Evolutionary conservation across 352 stramenopile genomes (phyloP).

Genomic region (Globisporangium cederbergense): DNA sequence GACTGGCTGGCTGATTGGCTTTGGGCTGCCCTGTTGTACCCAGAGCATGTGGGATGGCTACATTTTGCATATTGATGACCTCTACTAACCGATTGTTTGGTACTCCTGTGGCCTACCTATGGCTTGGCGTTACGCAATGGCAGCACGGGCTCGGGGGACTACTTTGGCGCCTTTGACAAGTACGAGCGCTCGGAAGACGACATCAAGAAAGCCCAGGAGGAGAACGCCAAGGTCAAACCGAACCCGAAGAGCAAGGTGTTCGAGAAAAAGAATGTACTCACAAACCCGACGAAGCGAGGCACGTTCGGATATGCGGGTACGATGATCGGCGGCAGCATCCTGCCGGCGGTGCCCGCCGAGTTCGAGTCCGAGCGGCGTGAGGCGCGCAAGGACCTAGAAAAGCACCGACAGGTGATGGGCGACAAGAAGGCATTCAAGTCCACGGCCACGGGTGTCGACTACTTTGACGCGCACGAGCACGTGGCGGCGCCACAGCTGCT

Average conservation of each 20-base stretch:
- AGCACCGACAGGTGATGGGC: slow-evolving; percentile 52
- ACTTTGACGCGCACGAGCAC: slow-evolving; percentile 74
- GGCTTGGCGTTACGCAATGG: not conserved
- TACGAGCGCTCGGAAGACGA: slow-evolving; percentile 65
- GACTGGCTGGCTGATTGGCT: not conserved
- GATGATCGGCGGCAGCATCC: slow-evolving; percentile 45
- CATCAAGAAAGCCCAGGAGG: slow-evolving; percentile 41
- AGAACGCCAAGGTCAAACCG: slow-evolving; percentile 30
- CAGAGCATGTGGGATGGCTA: not conserved
- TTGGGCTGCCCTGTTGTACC: not conserved
- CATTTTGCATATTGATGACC: too few species aligned
- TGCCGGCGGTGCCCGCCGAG: slow-evolving; percentile 50
- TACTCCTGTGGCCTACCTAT: not conserved
- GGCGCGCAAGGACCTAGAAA: slow-evolving; percentile 28
- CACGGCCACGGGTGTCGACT: slow-evolving; percentile 57
- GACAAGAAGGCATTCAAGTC: slow-evolving; percentile 77
- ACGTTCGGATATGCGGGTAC: slow-evolving; percentile 75
- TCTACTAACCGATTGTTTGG: slow-evolving; percentile 3
- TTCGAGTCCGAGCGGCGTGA: slow-evolving; percentile 50
- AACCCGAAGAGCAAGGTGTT: slow-evolving; percentile 67
- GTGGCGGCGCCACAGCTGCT: slow-evolving; percentile 52
- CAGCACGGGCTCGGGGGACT: slow-evolving; percentile 62
- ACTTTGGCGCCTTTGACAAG: slow-evolving; percentile 67
- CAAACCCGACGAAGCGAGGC: slow-evolving; percentile 53
- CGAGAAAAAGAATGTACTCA: slow-evolving; percentile 70